Percentiles rank a stretch among this genome's conserved stretches.
phyloP scores from a whole-genome alignment of 441 rosid genomes.

The Populus hybrid region DNA sequence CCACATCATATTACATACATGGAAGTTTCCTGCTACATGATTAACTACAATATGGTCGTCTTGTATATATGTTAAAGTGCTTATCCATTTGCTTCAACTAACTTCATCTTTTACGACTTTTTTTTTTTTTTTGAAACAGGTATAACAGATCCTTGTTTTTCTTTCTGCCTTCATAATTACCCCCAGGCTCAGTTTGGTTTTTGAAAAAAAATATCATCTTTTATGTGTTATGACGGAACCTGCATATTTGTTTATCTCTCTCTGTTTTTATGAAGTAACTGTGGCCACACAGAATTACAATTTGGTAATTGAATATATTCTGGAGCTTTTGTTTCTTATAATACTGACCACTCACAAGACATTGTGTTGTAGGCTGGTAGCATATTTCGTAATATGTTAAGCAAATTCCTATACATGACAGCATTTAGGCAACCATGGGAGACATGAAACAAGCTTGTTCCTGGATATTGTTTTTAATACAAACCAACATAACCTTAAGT shows the following conservation, averaged over 20 bases:
- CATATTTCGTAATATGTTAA: not conserved
- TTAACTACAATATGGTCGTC: too few relatives aligned
- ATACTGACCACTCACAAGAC: not conserved
- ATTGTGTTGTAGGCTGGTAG: not conserved
- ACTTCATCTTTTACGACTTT: not conserved
- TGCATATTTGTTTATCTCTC: not conserved
- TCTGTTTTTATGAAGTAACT: too few relatives aligned
- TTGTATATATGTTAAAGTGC: not conserved
- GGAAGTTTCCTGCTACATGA: too few relatives aligned
- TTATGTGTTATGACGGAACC: not conserved
- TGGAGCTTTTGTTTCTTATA: not conserved
- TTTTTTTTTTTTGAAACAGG: not conserved
- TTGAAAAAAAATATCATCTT: not conserved
- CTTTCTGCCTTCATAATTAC: not conserved
- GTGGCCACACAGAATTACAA: not conserved
- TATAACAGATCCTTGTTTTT: not conserved
- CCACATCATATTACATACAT: not conserved
- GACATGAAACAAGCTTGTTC: not conserved
- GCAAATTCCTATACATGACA: not conserved
- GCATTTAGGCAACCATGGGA: not conserved
- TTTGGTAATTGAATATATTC: not conserved
- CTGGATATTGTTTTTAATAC: not conserved
- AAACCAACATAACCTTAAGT: not conserved
- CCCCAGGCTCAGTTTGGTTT: not conserved
- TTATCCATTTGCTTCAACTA: not conserved